Evolutionary conservation across 805 yeast species (phyloP).

Genomic region (Yamadazyma akitaensis): DNA sequence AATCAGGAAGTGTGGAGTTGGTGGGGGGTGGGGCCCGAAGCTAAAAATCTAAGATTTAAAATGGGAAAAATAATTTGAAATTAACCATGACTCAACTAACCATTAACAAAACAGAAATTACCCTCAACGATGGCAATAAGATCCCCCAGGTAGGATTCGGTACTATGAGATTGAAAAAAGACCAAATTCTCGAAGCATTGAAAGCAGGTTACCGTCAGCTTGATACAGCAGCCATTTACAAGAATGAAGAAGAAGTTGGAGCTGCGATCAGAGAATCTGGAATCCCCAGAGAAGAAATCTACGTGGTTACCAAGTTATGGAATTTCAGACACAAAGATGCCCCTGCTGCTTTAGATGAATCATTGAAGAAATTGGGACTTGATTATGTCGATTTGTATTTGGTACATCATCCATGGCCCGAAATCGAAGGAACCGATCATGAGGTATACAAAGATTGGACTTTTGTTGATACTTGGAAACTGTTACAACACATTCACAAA

Average conservation of each 20-base stretch:
- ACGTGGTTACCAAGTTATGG: conserved; percentile 83
- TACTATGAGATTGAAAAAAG: conserved; percentile 9
- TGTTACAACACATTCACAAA: conserved; percentile 51
- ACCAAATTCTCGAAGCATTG: conserved; percentile 59
- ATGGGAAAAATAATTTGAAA: too few relatives aligned
- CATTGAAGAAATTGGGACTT: conserved; percentile 43
- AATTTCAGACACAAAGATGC: conserved; percentile 49
- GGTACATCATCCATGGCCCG: conserved; percentile 75
- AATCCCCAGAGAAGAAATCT: conserved; percentile 69
- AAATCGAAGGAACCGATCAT: conserved; percentile 44
- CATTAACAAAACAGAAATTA: background rate
- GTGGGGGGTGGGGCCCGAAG: too few relatives aligned
- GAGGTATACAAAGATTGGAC: conserved; percentile 50
- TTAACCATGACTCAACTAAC: conserved; percentile 1
- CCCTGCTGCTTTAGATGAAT: conserved; percentile 16
- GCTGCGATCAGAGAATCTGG: conserved; percentile 67
- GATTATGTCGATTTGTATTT: conserved; percentile 60
- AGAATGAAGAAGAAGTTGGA: conserved; percentile 67
- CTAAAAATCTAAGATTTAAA: too few relatives aligned
- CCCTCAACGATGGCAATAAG: conserved; percentile 9
- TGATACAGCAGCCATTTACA: conserved; percentile 71
- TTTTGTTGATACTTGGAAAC: conserved; percentile 58
- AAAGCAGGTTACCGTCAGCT: conserved; percentile 75
- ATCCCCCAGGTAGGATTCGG: conserved; percentile 16
- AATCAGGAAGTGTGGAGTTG: too few relatives aligned